Percentiles rank a stretch among this genome's conserved stretches.
These are phyloP conservation scores for Ophiostoma ulmi DNA, from an alignment of 2,329 filamentous ascomycete species.

Conservation along the genomic window DNA sequence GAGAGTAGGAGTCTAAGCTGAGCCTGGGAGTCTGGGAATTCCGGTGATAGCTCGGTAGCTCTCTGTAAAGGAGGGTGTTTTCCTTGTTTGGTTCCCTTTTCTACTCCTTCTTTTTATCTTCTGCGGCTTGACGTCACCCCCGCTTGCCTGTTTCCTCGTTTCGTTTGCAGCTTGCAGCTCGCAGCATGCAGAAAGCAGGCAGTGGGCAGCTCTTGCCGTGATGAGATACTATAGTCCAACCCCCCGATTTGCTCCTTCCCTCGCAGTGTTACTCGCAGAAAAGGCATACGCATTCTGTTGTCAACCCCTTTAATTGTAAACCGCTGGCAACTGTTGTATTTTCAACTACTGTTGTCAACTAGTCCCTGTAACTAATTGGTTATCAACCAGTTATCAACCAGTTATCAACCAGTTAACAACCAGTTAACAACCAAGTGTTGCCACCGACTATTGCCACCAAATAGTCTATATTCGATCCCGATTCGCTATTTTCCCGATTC, in stretches of 20 bases:
- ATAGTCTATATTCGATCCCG: neutral
- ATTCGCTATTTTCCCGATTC: neutral
- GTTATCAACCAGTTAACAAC: no score
- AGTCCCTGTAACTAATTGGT: neutral
- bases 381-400: neutral
- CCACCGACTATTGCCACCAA: neutral
- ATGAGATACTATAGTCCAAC: neutral
- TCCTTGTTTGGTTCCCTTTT: neutral
- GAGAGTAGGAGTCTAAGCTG: neutral
- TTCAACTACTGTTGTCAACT: neutral
- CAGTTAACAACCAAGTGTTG: no score
- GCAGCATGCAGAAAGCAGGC: neutral
- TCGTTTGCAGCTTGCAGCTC: neutral
- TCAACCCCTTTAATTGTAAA: neutral
- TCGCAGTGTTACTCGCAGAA: neutral
- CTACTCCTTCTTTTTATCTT: neutral
- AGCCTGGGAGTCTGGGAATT: no score
- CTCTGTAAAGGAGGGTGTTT: neutral
- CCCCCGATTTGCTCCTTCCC: neutral
- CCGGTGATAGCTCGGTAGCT: neutral
- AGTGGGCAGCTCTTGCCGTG: constrained; percentile 1
- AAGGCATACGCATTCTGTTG: neutral
- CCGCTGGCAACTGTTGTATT: neutral
- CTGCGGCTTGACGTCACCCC: constrained; percentile 13
- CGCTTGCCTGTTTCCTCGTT: neutral